A percentile compares a stretch with the other conserved stretches of the same genome.
phyloP scores from a whole-genome alignment of 192 early-diverging fungal species.

The Coemansia umbellata region DNA sequence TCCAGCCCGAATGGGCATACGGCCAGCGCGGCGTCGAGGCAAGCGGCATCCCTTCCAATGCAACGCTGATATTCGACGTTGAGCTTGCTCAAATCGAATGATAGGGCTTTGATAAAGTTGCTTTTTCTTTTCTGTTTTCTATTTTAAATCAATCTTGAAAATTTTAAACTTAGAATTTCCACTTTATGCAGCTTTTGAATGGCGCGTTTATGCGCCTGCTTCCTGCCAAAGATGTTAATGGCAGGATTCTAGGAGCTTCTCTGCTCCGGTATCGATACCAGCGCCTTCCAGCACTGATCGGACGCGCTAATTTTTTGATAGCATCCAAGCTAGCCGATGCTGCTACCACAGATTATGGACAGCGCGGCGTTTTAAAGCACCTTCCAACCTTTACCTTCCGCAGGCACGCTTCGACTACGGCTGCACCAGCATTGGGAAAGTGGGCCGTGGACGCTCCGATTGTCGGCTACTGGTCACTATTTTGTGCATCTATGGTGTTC shows the following conservation, averaged over 20 bases:
- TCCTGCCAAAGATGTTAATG: neutral
- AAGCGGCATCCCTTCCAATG: constrained; percentile 71
- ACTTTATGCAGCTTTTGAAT: neutral
- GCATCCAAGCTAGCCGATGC: neutral
- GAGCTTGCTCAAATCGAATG: constrained; percentile 63
- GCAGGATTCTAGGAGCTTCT: no score
- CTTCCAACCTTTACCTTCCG: neutral
- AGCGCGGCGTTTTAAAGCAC: neutral
- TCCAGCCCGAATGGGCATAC: constrained; percentile 82
- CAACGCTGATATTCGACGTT: constrained; percentile 78
- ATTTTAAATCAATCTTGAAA: neutral
- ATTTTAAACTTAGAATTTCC: neutral
- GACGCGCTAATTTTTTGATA: constrained; percentile 12
- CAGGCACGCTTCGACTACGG: neutral
- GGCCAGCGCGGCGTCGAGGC: constrained; percentile 69
- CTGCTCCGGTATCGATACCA: no score
- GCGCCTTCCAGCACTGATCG: constrained; percentile 10
- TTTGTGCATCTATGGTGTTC: constrained; percentile 84
- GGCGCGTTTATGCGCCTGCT: neutral
- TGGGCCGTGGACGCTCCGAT: constrained; percentile 41
- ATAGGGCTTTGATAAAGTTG: neutral
- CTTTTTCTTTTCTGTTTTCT: constrained; percentile 1
- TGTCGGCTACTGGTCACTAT: constrained; percentile 96
- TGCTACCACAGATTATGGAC: neutral
- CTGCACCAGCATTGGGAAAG: neutral